Base-by-base conservation (phyloP, 164 flowering plant genomes). In the Warburgia ugandensis region DNA sequence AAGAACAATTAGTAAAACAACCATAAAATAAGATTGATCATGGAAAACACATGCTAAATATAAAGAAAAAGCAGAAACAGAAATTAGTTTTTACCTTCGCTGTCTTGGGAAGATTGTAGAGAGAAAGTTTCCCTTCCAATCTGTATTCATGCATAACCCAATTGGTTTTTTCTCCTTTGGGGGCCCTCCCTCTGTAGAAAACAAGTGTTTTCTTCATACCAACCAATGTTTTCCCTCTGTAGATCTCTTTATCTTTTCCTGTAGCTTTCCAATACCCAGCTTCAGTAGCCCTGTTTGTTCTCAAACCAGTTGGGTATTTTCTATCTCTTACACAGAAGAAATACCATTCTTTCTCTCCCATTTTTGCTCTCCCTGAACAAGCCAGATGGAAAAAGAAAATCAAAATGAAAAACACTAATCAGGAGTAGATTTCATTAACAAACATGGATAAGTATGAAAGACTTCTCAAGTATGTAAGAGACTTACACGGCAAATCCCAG, bases 261-360 rank as follows among this genome's bases (percentile, higher is more conserved):
- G 98, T 92, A 2, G 98, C 98, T 61, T 92, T 92, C 98, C 97
- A 90, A 53, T 90, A 90, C 0, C 97, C 97, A 30, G 85, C 74
- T 36, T 75, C 83, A 6, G 97, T 90, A 0, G 97, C 97, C 42
- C 97, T 73, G 69, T 90, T 90, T 10, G 97, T 86, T 63, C 97
- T 76, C 49, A 84, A 63, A 0, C 97, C 97, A 47, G 95, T 90
- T 45, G 97, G 97, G 67, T 90, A 90, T 39, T 91, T 91, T 37
- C 90, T 76, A 67, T 91, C 98, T 53, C 90, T 78, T 25, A 91
- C 68, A 60, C 96, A 88, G 78, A 91, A 91, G 63, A 91, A 91
- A 54, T 91, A 92, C 96, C 96, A 87, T 54, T 85, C 90, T 29
- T 85, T 88, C 67, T 85, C 98, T 27, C 94, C 95, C 79, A 88